These are phyloP conservation scores for Malus asiatica DNA, from an alignment of 306 rosid species.

Conservation along the genomic window DNA sequence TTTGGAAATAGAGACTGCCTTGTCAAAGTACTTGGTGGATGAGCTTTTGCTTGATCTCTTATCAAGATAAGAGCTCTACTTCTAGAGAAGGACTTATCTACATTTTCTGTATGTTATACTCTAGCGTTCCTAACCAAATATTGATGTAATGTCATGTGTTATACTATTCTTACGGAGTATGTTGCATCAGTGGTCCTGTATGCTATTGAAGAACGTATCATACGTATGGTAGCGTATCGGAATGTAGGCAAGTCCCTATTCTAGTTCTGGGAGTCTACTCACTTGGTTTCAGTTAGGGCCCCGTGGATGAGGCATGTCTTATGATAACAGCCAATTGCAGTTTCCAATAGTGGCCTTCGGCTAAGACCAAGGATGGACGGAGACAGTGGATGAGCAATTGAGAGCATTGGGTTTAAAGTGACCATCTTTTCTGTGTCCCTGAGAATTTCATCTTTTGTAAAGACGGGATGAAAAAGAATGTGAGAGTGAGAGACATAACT, in stretches of 20 bases:
- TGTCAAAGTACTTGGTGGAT: conserved; percentile 35
- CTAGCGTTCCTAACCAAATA: not conserved
- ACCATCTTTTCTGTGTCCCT: not conserved
- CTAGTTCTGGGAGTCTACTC: not conserved
- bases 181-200: not conserved
- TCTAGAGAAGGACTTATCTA: not conserved
- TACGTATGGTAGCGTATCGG: not conserved
- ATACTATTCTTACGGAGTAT: too few species aligned
- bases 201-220: not conserved
- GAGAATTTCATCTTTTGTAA: not conserved
- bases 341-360: not conserved
- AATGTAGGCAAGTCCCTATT: not conserved
- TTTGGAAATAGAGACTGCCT: conserved; percentile 36
- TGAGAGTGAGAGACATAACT: conserved; percentile 4
- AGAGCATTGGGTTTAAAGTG: not conserved
- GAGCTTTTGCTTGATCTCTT: conserved; percentile 36
- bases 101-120: not conserved
- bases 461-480: not conserved
- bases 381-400: not conserved
- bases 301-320: not conserved
- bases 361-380: not conserved
- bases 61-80: not conserved
- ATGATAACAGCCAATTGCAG: not conserved
- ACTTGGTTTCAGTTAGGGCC: not conserved
- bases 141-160: not conserved